phyloP scores from a whole-genome alignment of 805 yeast species.

The Metschnikowia borealis region DNA sequence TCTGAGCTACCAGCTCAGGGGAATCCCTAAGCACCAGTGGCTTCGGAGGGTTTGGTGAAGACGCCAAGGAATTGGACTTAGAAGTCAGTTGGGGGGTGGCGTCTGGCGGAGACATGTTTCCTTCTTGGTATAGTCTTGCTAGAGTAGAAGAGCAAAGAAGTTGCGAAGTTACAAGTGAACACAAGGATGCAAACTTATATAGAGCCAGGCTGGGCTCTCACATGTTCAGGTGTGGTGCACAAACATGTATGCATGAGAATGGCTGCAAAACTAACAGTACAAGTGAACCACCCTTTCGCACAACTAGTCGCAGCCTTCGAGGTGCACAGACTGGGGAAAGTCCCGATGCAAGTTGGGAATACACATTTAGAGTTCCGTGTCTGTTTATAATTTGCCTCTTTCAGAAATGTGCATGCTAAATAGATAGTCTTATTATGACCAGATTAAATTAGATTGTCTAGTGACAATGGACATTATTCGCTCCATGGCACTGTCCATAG shows the following conservation, averaged over 20 bases:
- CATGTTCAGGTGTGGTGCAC: neutral
- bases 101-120: slow-evolving; percentile 2
- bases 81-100: slow-evolving; percentile 1
- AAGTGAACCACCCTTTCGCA: neutral
- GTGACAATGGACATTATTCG: no score
- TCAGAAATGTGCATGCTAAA: no score
- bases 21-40: neutral
- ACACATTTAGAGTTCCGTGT: no score
- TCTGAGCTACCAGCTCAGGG: neutral
- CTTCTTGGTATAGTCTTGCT: neutral
- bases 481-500: no score
- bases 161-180: neutral
- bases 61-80: neutral
- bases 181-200: neutral
- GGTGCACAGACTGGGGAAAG: neutral
- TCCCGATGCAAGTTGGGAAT: neutral
- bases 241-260: neutral
- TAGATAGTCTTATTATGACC: no score
- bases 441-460: no score
- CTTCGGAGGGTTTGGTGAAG: slow-evolving; percentile 2
- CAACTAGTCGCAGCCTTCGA: neutral
- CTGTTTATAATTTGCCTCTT: no score
- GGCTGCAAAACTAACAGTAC: slow-evolving; percentile 2
- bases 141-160: neutral
- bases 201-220: neutral